Evolutionary conservation across 768 basidiomycete genomes (phyloP).

Genomic region (Amanita fuliginea): DNA sequence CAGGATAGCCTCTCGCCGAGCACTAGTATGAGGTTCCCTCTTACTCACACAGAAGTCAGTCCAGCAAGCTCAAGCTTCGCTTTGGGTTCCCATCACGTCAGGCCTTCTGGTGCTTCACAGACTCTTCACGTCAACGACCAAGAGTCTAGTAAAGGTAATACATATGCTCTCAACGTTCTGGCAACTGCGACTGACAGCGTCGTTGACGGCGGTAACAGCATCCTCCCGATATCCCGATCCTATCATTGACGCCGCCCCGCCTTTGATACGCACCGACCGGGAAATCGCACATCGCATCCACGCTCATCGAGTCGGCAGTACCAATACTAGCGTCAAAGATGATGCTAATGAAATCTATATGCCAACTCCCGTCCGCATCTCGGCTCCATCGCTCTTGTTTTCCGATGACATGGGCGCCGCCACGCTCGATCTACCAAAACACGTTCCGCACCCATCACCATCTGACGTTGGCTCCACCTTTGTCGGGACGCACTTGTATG

Average conservation of each 20-base stretch:
- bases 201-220: neutral
- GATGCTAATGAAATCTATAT: neutral
- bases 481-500: neutral
- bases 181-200: neutral
- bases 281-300: neutral
- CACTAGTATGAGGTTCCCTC: neutral
- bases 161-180: neutral
- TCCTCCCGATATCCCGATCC: neutral
- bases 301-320: neutral
- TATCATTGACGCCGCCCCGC: neutral
- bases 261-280: neutral
- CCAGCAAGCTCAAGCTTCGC: slow-evolving; percentile 1
- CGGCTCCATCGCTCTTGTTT: neutral
- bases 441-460: neutral
- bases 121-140: neutral
- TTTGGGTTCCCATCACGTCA: neutral
- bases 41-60: neutral
- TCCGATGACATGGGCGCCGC: neutral
- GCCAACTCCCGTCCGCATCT: neutral
- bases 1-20: neutral
- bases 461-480: neutral
- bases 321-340: neutral
- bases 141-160: neutral
- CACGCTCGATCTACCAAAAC: neutral
- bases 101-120: neutral